A percentile compares a stretch with the other conserved stretches of the same genome.
Evolutionary conservation across 179 eudicot genomes (phyloP).

Genomic region (Monotropa hypopitys): DNA sequence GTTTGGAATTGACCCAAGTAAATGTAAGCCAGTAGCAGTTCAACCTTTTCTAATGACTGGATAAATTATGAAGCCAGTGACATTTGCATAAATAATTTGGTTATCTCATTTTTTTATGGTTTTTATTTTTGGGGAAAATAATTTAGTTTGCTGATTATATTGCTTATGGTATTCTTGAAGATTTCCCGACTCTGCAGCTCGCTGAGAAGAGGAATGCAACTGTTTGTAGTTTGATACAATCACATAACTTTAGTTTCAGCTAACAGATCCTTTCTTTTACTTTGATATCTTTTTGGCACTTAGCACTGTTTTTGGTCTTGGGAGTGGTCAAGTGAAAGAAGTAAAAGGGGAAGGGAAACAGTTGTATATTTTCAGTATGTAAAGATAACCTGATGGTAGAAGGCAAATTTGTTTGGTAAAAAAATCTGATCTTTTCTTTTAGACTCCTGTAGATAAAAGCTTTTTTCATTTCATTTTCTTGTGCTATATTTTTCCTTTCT

Average conservation of each 20-base stretch:
- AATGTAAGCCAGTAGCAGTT: constrained; percentile 47
- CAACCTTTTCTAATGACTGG: neutral
- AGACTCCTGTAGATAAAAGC: too few species aligned
- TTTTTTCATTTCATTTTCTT: neutral
- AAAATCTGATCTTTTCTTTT: neutral
- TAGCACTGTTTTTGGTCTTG: too few species aligned
- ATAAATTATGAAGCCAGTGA: neutral
- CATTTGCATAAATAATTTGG: neutral
- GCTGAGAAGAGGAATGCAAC: neutral
- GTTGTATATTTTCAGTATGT: too few species aligned
- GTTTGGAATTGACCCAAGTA: constrained; percentile 87
- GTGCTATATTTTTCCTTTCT: neutral
- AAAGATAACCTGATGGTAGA: too few species aligned
- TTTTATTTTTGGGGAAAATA: neutral
- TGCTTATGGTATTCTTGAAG: neutral
- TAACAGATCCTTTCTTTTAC: neutral
- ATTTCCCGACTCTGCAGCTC: neutral
- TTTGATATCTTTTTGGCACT: neutral
- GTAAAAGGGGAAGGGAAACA: too few species aligned
- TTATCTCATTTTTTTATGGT: neutral
- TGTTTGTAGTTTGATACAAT: neutral
- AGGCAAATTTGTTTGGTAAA: too few species aligned
- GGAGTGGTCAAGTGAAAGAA: too few species aligned
- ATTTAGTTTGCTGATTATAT: neutral
- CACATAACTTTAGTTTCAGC: neutral